These are phyloP conservation scores for Candida oleophila DNA, from an alignment of 805 yeast species.

Conservation along the genomic window DNA sequence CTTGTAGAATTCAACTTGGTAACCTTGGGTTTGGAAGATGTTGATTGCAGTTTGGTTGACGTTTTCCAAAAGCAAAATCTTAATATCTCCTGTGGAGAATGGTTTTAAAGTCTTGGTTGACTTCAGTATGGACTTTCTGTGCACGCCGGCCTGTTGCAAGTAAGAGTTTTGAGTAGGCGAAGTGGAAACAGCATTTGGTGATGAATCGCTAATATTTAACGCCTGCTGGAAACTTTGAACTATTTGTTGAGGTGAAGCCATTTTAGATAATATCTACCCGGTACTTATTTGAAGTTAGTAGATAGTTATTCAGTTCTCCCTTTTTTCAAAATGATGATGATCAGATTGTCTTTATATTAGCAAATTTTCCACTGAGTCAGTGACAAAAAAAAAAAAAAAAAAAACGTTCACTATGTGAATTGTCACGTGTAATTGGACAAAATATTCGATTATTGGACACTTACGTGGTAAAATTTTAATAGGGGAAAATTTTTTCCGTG, in stretches of 20 bases:
- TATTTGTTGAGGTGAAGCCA: constrained; percentile 73
- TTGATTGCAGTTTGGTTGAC: constrained; percentile 90
- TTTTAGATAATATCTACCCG: constrained; percentile 15
- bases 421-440: background rate
- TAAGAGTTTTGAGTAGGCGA: constrained; percentile 74
- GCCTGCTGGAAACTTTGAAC: constrained; percentile 56
- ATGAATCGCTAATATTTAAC: constrained; percentile 36
- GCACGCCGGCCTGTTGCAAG: constrained; percentile 50
- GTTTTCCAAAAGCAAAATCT: constrained; percentile 86
- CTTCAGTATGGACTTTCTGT: constrained; percentile 38
- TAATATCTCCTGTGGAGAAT: constrained; percentile 92
- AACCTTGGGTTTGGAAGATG: constrained; percentile 85
- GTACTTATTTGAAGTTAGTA: background rate
- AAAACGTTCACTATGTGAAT: background rate
- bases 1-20: constrained; percentile 94
- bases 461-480: background rate
- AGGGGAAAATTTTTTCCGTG: background rate
- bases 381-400: background rate
- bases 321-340: background rate
- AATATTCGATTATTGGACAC: background rate
- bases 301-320: background rate
- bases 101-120: constrained; percentile 81
- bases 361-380: background rate
- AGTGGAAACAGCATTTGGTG: constrained; percentile 69
- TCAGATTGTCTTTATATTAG: background rate